Evolutionary conservation across 768 basidiomycete species (phyloP).

Genomic region (Termitomyces bulborhizus): DNA sequence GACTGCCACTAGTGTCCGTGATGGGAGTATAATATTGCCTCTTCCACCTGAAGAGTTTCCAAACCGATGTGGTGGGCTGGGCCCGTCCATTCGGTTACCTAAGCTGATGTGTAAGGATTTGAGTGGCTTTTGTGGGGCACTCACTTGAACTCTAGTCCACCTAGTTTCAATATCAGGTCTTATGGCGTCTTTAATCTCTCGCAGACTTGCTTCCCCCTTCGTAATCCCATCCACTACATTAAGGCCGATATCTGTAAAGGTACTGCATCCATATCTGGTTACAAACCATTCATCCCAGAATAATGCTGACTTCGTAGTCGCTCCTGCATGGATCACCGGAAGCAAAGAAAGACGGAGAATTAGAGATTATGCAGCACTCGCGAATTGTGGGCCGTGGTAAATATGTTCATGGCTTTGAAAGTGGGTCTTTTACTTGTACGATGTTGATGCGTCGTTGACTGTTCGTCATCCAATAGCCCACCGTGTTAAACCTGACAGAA

Average conservation of each 20-base stretch:
- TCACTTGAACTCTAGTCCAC: neutral
- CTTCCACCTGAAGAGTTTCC: too few relatives aligned
- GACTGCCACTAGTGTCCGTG: neutral
- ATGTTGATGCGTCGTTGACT: neutral
- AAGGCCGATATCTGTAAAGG: conserved; percentile 62
- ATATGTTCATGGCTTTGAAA: conserved; percentile 87
- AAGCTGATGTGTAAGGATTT: neutral
- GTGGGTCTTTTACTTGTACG: conserved; percentile 35
- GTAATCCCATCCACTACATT: conserved; percentile 22
- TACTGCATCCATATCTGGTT: conserved; percentile 21
- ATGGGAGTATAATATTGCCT: neutral
- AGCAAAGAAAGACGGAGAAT: conserved; percentile 78
- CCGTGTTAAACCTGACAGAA: conserved; percentile 73
- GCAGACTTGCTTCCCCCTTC: conserved; percentile 21
- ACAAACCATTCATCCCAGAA: conserved; percentile 7
- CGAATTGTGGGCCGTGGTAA: conserved; percentile 88
- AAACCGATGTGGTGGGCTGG: too few relatives aligned
- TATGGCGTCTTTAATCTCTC: conserved; percentile 27
- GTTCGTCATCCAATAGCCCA: conserved; percentile 51
- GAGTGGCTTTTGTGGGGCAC: neutral
- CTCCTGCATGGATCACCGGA: conserved; percentile 91
- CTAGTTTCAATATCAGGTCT: neutral
- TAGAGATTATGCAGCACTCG: conserved; percentile 77
- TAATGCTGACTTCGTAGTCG: conserved; percentile 42
- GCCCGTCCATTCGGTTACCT: neutral